A percentile compares a stretch with the other conserved stretches of the same genome.
Conservation (phyloP, 225 moss, liverwort and hornwort genomes). For the Antitrichia curtipendula region DNA sequence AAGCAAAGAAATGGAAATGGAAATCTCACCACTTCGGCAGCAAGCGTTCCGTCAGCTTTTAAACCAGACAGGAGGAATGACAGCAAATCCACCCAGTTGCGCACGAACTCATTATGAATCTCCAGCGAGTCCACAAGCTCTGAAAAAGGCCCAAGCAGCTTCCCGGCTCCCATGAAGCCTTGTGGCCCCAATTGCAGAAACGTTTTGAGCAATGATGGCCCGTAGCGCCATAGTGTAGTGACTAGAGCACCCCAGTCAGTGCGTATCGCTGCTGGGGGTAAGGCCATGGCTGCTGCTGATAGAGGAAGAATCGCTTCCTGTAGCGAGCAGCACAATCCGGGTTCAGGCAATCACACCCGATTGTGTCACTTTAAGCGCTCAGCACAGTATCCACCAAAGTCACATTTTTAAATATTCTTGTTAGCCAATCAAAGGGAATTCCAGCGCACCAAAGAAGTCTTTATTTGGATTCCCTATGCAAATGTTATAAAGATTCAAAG, state of each 20-base stretch:
- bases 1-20: neutral
- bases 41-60: conserved; percentile 80
- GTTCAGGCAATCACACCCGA: neutral
- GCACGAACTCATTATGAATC: conserved; percentile 57
- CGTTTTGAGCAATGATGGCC: conserved; percentile 42
- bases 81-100: conserved; percentile 85
- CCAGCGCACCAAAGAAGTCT: neutral
- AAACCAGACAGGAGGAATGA: conserved; percentile 77
- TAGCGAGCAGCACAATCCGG: neutral
- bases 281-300: conserved; percentile 73
- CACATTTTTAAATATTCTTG: neutral
- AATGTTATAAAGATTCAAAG: neutral
- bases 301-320: conserved; percentile 75
- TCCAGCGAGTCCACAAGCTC: conserved; percentile 62
- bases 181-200: conserved; percentile 50
- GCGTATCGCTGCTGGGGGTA: conserved; percentile 86
- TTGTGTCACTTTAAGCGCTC: neutral
- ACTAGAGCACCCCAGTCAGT: conserved; percentile 71
- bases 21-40: conserved; percentile 77
- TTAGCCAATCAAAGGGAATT: neutral
- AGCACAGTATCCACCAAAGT: neutral
- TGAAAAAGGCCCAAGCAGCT: conserved; percentile 75
- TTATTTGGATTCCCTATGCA: neutral
- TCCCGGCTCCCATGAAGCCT: conserved; percentile 50
- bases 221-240: conserved; percentile 66